Percentiles rank a stretch among this genome's conserved stretches.
These are phyloP conservation scores for Tylopilus balloui DNA, from an alignment of 768 basidiomycete genomes.

Conservation along the genomic window DNA sequence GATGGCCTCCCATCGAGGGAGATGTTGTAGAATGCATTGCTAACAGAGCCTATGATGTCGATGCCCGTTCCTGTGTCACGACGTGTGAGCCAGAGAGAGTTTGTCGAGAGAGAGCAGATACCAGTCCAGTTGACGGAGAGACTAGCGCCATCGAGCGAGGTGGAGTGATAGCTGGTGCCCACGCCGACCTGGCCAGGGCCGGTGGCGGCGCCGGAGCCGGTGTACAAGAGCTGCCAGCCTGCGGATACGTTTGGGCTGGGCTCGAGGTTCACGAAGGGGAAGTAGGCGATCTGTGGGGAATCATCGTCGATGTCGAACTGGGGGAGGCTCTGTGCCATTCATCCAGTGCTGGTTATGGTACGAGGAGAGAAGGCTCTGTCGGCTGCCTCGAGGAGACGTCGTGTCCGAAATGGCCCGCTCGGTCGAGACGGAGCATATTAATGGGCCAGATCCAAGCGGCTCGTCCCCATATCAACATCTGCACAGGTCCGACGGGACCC, in stretches of 20 bases:
- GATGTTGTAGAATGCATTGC: conserved; percentile 42
- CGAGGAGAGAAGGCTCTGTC: conserved; percentile 9
- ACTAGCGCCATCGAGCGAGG: conserved; percentile 54
- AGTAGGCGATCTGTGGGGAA: conserved; percentile 59
- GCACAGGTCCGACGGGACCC: neutral
- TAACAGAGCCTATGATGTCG: conserved; percentile 50
- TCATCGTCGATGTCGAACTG: conserved; percentile 58
- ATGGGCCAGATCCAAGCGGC: neutral
- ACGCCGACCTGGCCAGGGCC: conserved; percentile 42
- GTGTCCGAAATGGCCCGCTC: conserved; percentile 23
- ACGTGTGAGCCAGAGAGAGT: conserved; percentile 3
- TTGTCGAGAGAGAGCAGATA: conserved; percentile 30
- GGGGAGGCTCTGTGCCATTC: conserved; percentile 25
- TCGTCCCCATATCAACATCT: conserved; percentile 23
- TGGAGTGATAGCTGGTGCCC: conserved; percentile 60
- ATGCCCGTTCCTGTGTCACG: conserved; percentile 56
- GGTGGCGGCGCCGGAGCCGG: conserved; percentile 44
- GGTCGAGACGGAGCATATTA: conserved; percentile 1
- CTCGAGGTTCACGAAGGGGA: conserved; percentile 55
- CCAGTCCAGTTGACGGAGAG: conserved; percentile 60
- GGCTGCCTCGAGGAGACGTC: conserved; percentile 31
- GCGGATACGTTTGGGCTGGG: conserved; percentile 43
- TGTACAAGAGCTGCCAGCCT: conserved; percentile 70
- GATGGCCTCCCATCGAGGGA: conserved; percentile 46
- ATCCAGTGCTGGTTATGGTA: conserved; percentile 28